Percentiles rank a stretch among this genome's conserved stretches.
phyloP scores from a whole-genome alignment of 2,329 filamentous ascomycete species.

The Mariannaea elegans region DNA sequence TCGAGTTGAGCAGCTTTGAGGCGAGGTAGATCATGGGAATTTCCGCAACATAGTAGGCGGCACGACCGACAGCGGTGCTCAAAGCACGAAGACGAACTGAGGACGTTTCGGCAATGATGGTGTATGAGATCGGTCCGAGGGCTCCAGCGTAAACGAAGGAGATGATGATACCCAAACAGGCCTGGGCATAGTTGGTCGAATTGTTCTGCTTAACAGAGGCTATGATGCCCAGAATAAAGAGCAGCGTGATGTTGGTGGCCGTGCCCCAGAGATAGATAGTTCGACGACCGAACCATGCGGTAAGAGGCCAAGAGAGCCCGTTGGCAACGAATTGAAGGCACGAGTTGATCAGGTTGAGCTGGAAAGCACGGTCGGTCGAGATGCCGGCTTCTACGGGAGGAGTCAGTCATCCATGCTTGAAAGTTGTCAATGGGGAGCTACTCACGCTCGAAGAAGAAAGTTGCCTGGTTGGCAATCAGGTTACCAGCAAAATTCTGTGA shows the following conservation, averaged over 20 bases:
- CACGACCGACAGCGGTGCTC: conserved; percentile 70
- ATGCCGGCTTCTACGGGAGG: conserved; percentile 66
- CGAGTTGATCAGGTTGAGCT: conserved; percentile 69
- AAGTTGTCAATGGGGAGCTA: background rate
- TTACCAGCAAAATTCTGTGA: conserved; percentile 68
- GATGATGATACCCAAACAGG: conserved; percentile 69
- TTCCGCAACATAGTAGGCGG: conserved; percentile 68
- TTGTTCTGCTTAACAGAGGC: conserved; percentile 56
- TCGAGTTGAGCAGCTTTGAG: conserved; percentile 66
- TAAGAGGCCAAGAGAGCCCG: conserved; percentile 72
- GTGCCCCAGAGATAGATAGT: conserved; percentile 70
- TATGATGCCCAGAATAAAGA: conserved; percentile 66
- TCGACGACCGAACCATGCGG: conserved; percentile 67
- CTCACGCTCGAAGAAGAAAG: conserved; percentile 62
- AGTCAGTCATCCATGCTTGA: conserved; percentile 6
- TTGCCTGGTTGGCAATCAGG: conserved; percentile 67
- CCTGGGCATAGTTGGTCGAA: conserved; percentile 61
- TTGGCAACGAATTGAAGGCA: conserved; percentile 68
- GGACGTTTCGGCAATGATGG: conserved; percentile 73
- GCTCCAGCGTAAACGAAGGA: conserved; percentile 70
- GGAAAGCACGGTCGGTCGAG: conserved; percentile 60
- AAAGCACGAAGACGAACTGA: conserved; percentile 69
- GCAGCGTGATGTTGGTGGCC: conserved; percentile 59
- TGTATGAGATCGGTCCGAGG: conserved; percentile 69
- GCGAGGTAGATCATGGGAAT: conserved; percentile 72